These are phyloP conservation scores for Colletotrichum caudatum DNA, from an alignment of 2,329 filamentous ascomycete species.

Conservation along the genomic window DNA sequence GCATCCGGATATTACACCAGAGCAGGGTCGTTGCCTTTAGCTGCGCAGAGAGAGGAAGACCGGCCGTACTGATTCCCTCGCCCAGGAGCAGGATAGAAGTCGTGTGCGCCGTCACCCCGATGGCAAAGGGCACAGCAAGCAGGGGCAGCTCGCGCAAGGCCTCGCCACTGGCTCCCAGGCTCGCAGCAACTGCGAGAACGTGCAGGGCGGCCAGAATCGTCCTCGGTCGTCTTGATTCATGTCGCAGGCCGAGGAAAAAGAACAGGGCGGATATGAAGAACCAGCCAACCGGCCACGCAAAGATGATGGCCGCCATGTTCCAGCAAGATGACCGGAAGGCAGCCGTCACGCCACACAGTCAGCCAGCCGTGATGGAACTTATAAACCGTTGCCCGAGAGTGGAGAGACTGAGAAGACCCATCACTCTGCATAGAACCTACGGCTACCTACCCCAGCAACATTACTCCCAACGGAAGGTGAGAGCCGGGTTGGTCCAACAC, in stretches of 20 bases:
- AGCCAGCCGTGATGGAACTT: background rate
- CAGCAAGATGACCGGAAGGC: constrained; percentile 1
- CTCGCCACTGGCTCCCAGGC: background rate
- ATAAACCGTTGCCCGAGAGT: constrained; percentile 3
- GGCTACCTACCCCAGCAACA: constrained; percentile 1
- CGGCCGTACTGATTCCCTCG: background rate
- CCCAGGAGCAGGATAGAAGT: background rate
- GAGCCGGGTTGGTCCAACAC: background rate
- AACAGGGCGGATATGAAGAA: background rate
- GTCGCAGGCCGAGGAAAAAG: constrained; percentile 1
- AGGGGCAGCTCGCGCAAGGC: background rate
- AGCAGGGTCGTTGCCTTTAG: background rate
- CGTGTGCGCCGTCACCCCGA: constrained; percentile 3
- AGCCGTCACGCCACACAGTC: background rate
- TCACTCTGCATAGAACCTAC: constrained; percentile 5
- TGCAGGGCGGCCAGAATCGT: constrained; percentile 1
- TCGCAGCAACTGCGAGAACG: background rate
- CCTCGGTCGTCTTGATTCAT: constrained; percentile 8
- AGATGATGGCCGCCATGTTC: constrained; percentile 7
- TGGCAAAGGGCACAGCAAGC: background rate
- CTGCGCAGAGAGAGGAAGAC: background rate
- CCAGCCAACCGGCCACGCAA: background rate
- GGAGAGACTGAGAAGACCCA: constrained; percentile 4
- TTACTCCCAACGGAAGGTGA: background rate
- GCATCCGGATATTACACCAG: background rate